Evolutionary conservation across 129 eudicot species (phyloP).

Genomic region (Chrysanthemum makinoi): DNA sequence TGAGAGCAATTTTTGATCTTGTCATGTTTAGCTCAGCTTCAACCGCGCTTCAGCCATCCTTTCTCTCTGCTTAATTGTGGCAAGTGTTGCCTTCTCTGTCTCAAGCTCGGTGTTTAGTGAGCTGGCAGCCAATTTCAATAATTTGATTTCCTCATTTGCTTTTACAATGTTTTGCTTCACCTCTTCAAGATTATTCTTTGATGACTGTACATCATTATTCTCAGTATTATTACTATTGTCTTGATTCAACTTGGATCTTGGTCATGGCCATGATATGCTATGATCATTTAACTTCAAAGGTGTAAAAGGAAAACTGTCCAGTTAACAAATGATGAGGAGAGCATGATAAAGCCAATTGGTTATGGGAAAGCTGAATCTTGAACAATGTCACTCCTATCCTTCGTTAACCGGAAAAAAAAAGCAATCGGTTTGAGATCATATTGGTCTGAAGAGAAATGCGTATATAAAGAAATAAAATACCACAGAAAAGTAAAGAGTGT

Average conservation of each 20-base stretch:
- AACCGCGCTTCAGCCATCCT: constrained; percentile 85
- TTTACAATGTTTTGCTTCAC: constrained; percentile 62
- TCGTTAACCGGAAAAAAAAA: too few relatives aligned
- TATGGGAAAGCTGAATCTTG: too few relatives aligned
- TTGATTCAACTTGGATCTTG: constrained; percentile 41
- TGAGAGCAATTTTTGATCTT: constrained; percentile 46
- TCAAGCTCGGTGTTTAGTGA: constrained; percentile 70
- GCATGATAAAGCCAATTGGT: too few relatives aligned
- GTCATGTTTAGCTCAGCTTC: constrained; percentile 69
- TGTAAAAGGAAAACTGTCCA: too few relatives aligned
- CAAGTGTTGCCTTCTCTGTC: constrained; percentile 58
- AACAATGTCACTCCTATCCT: too few relatives aligned
- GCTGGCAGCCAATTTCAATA: constrained; percentile 62
- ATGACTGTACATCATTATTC: constrained; percentile 38
- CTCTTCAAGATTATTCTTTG: constrained; percentile 73
- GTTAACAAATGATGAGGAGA: too few relatives aligned
- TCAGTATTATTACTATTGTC: constrained; percentile 31
- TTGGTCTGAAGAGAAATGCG: too few relatives aligned
- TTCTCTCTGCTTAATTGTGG: constrained; percentile 68
- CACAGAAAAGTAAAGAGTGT: too few relatives aligned
- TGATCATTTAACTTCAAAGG: too few relatives aligned
- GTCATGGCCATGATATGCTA: too few relatives aligned
- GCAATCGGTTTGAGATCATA: too few relatives aligned
- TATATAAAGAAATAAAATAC: too few relatives aligned
- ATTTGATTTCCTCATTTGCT: constrained; percentile 61